Base-by-base conservation (phyloP, 2,329 filamentous ascomycete species). In the Botryotinia narcissicola region DNA sequence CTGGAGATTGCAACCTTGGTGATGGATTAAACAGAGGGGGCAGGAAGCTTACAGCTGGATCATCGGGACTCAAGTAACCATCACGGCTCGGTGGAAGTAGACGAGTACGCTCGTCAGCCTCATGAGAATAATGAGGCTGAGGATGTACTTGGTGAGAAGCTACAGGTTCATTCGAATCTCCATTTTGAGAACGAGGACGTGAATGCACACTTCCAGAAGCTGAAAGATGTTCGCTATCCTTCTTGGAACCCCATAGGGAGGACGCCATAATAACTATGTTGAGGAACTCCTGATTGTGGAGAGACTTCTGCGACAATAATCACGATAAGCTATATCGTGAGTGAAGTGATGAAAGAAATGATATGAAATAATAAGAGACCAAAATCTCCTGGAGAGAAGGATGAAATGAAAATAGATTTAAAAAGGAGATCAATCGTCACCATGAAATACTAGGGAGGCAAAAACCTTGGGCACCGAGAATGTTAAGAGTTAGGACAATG, bases 31-130 rank as follows among this genome's bases (percentile, higher is more conserved):
- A 32, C 10, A 14, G 32, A 8, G 8, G 44, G 32, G 35, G 59
- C 66, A 42, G 57, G 29, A 62, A 75, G 80, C 88, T 82, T 82
- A 97, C 93, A 76, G 92, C 92, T 81, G 92, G 93, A 81, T 95
- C 92, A 84, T 94, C 92, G 20, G 92, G 92, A 78, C 91, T 92
- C 72, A 95, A 85, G 79, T 91, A 94, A 68, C 86, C 79, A 72
- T 81, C 77, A 42, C 74, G 78, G 73, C 51, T 48, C 61, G 77
- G 76, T 54, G 78, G 76, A 67, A 82, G 78, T 63, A 81, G 73
- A 74, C 76, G 79, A 57, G 89, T 89, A 75, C 88, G 83, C 81
- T 92, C 90, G 75, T 88, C 86, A 35, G 88, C 84, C 73, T 89
- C 85, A 37, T 83, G 35, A 16, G 60, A 79, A 71, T 74, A 70